Evolutionary conservation across 2,329 filamentous ascomycete species (phyloP), one percentile per base, ranked within the genome.

Genomic region (Bertia moriformis): DNA sequence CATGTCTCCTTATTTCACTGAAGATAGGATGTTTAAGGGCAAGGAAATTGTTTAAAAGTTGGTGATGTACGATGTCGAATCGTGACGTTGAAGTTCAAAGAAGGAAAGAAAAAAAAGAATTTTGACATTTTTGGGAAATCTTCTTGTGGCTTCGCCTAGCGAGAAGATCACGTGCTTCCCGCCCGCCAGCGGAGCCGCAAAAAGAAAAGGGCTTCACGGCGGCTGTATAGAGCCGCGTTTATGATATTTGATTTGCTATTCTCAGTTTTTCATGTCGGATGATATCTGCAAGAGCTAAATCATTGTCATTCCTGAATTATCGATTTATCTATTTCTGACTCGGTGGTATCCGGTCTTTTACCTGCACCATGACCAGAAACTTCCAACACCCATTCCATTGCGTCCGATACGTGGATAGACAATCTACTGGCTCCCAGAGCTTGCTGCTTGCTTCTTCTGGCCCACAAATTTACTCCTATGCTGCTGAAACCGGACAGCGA

Each of bases 1-100:
- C 88, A 94, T 94, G 76, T 86, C 83, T 93, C 86, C 85, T 93
- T 93, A 69, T 73, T 56, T 59, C 32, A 35, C 12, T 86, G 85
- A 91, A 91, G 32, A 83, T 77, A 93, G 87, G 87, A 84, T 93
- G 66, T 94, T 94, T 94, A 88, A 94, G 88, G 87, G 81, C 78
- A 71, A 69, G 15, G 15, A 17, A 18, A 35, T 10, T 12, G 10
- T 17, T 7, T 35, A 18, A 35, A 18, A 17, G 10, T 35, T 10
- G 32, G 17, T 35, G 24, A 10, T 29, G 24, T 29, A 10, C 24
- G 24, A 29, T 29, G n/a, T 29, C n/a, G 24, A 29, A 29, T 29
- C 24, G 24, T 29, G 24, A 29, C 24, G 24, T 29, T 29, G 24
- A 29, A 29, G n/a, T 10, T 29, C n/a, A 10, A 29, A 29, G 24